A percentile compares a stretch with the other conserved stretches of the same genome.
phyloP scores from a whole-genome alignment of 768 basidiomycete species.

The Calocera viscosa region DNA sequence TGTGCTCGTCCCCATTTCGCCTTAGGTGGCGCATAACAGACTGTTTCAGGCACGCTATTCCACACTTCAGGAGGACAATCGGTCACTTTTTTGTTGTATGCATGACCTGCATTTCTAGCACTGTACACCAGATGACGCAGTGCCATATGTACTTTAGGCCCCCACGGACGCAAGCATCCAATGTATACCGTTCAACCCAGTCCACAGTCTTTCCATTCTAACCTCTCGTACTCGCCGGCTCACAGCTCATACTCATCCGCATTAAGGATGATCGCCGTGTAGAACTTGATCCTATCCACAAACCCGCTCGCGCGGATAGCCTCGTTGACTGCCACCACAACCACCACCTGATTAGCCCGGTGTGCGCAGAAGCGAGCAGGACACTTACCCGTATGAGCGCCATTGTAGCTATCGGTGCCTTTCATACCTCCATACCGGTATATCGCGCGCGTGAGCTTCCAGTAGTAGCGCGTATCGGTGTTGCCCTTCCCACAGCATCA shows the following conservation, averaged over 20 bases:
- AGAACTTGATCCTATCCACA: slow-evolving; percentile 35
- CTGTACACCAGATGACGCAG: too few species aligned
- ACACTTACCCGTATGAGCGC: slow-evolving; percentile 1
- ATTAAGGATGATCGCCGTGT: slow-evolving; percentile 35
- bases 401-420: neutral
- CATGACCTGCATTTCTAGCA: too few species aligned
- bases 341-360: neutral
- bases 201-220: neutral
- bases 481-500: neutral
- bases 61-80: too few species aligned
- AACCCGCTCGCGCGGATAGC: slow-evolving; percentile 29
- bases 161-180: neutral
- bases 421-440: slow-evolving; percentile 42
- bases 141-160: neutral
- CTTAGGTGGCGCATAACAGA: too few species aligned
- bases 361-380: neutral
- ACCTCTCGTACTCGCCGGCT: neutral
- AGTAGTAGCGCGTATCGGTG: slow-evolving; percentile 43
- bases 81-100: too few species aligned
- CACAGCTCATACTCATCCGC: slow-evolving; percentile 28
- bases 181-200: neutral
- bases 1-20: neutral
- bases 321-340: slow-evolving; percentile 9
- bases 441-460: slow-evolving; percentile 45
- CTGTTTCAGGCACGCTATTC: too few species aligned